Conservation (phyloP, 208 protist genomes). For the Naegleria lovaniensis region DNA sequence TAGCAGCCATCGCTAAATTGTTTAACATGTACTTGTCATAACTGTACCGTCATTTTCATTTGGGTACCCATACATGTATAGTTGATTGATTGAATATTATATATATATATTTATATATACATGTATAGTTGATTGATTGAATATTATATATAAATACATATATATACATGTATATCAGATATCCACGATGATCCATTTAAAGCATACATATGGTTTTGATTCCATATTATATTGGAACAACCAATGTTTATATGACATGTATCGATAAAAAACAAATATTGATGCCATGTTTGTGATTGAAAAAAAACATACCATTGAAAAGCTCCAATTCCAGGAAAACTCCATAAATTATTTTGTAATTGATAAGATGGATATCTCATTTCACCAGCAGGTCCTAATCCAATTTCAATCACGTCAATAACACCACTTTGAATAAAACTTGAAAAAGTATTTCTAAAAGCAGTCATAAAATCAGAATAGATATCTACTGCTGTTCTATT, state of each 20-base stretch:
- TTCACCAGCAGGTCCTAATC: constrained; percentile 47
- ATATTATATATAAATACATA: too few relatives aligned
- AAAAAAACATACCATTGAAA: constrained; percentile 13
- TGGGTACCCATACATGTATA: not conserved
- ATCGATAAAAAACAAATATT: too few relatives aligned
- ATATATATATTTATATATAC: too few relatives aligned
- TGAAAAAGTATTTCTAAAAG: not conserved
- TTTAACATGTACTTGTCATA: constrained; percentile 38
- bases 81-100: not conserved
- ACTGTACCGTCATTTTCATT: too few relatives aligned
- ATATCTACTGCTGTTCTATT: constrained; percentile 39
- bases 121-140: too few relatives aligned
- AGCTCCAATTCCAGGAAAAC: constrained; percentile 44
- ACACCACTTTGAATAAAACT: not conserved
- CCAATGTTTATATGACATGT: too few relatives aligned
- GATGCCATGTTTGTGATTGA: too few relatives aligned
- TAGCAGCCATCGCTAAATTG: not conserved
- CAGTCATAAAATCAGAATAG: constrained; percentile 39
- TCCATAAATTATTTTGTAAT: constrained; percentile 38
- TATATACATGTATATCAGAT: too few relatives aligned
- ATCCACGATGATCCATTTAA: too few relatives aligned
- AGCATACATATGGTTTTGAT: too few relatives aligned
- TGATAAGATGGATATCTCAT: constrained; percentile 50
- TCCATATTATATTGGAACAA: too few relatives aligned
- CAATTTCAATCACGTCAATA: constrained; percentile 44